Base-by-base conservation (phyloP, 805 yeast genomes). In the Candida maesae region DNA sequence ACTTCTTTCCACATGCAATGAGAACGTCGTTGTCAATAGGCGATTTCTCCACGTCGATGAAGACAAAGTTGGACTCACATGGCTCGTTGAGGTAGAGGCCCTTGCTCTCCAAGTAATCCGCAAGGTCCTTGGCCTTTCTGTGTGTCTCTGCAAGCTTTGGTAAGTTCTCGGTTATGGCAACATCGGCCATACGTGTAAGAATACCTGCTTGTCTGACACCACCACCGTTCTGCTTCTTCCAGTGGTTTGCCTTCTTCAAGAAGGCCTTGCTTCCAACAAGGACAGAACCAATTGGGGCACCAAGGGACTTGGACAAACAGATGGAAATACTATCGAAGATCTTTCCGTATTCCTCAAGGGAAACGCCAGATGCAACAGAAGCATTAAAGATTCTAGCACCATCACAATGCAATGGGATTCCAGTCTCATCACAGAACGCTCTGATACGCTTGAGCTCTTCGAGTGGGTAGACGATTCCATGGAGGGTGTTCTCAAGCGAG, bases 341-440 rank as follows among this genome's bases (percentile, higher is more conserved):
- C 44, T 73, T 68, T 50, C 95, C 85, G 61, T 81, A 88, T 52
- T 86, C 85, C 16, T 63, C 65, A 39, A 90, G 64, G 10, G 87
- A 63, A 12, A 51, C 39, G 2, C 58, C 60, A 6, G 87, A 73
- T 23, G 74, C 90, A 10, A 74, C 84, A 27, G 79, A 70, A 8
- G 96, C 96, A 57, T 90, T 88, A 90, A 95, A 89, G 37, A 90
- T 65, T 53, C 98, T 75, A n/a, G 97, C 98, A 47, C 97, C 98
- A 60, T 90, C 98, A 53, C 89, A 77, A 56, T 91, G 97, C 51
- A 89, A 61, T 41, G 68, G 72, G 41, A 86, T 64, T 40, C 68
- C 70, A 51, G 80, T 70, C 21, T 66, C 73, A 39, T 71, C 68
- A 48, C 91, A 86, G 73, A 85, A 90, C 31, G 65, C 71, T 32